Base-by-base conservation (phyloP, 371 early-diverging fungal species). In the Mortierella sp. region DNA sequence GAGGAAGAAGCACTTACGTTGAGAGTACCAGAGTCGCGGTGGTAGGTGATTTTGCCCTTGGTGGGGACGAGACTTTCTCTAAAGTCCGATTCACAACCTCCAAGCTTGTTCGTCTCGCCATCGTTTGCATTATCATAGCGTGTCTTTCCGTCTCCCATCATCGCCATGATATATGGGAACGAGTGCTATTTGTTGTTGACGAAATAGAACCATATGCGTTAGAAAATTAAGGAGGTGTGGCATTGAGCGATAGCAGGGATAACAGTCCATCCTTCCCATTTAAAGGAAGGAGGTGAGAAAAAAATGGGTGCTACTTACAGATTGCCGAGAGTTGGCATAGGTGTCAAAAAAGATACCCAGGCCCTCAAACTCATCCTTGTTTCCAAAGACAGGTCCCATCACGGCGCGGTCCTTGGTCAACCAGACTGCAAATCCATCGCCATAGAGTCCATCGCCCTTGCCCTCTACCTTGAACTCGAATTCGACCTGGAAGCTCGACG, bases 351-450 rank as follows among this genome's bases (percentile, higher is more conserved):
- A 97, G 72, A 99, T 80, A 43, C 98, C 99, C 24, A 99, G 91
- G 4, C 99, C 99, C 60, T 93, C 92, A 86, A 98, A 98, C 55
- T 93, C 88, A 89, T 98, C 97, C 58, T 90, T 88, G 84, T 91
- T 94, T 5, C 99, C 99, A 91, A 98, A 98, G 24, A 98, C 98
- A 38, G 97, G 96, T 4, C 99, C 96, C 72, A 68, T 51, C 27
- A 81, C 80, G 16, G 88, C 90, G 49, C 93, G 92, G 44, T 95
- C 94, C 77, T 89, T 86, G 44, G 95, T 93, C 76, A 89, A 93
- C 96, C 95, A 98, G 89, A 98, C 93, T 32, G 98, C 99, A 89
- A 99, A 95, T n/a, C 99, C 99, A 88, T 99, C 99, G 49, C 99
- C 99, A 76, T 88, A 93, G 68, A 98, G 87, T 38, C 75, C 82